A percentile compares a stretch with the other conserved stretches of the same genome.
Evolutionary conservation across 78 protist genomes (phyloP).

Genomic region (Dictyostelium capitatum): DNA sequence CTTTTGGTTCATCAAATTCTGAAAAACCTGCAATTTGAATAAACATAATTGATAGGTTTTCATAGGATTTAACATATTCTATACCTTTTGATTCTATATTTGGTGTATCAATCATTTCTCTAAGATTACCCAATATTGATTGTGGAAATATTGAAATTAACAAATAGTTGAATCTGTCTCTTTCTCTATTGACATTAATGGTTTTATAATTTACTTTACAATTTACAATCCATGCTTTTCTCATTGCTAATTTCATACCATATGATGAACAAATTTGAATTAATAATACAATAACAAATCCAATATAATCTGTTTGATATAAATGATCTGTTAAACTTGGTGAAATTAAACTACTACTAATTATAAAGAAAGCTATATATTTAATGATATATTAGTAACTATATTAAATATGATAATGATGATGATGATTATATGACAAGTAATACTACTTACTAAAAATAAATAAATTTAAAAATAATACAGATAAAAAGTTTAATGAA

Average conservation of each 20-base stretch:
- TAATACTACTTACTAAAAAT: slow-evolving; percentile 65
- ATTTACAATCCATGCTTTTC: slow-evolving; percentile 75
- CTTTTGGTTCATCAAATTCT: slow-evolving; percentile 34
- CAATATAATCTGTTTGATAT: slow-evolving; percentile 61
- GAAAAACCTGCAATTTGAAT: slow-evolving; percentile 57
- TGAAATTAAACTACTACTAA: slow-evolving; percentile 11
- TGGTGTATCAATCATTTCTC: not conserved
- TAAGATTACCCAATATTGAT: slow-evolving; percentile 19
- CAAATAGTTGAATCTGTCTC: slow-evolving; percentile 14
- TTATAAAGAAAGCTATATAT: slow-evolving; percentile 62
- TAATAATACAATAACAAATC: slow-evolving; percentile 26
- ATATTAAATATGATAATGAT: too few species aligned
- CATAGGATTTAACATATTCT: slow-evolving; percentile 29
- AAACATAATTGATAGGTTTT: slow-evolving; percentile 62
- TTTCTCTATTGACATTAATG: slow-evolving; percentile 29
- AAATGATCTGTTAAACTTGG: slow-evolving; percentile 48
- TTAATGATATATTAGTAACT: too few species aligned
- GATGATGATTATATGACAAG: too few species aligned
- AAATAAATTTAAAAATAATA: slow-evolving; percentile 37
- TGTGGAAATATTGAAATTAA: slow-evolving; percentile 56
- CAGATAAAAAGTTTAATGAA: slow-evolving; percentile 28
- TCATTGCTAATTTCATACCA: slow-evolving; percentile 61
- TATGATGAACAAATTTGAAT: slow-evolving; percentile 60
- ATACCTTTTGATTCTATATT: slow-evolving; percentile 17
- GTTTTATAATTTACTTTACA: slow-evolving; percentile 49